Conservation (phyloP, 108 stramenopile genomes). For the Ochromonas danica region DNA sequence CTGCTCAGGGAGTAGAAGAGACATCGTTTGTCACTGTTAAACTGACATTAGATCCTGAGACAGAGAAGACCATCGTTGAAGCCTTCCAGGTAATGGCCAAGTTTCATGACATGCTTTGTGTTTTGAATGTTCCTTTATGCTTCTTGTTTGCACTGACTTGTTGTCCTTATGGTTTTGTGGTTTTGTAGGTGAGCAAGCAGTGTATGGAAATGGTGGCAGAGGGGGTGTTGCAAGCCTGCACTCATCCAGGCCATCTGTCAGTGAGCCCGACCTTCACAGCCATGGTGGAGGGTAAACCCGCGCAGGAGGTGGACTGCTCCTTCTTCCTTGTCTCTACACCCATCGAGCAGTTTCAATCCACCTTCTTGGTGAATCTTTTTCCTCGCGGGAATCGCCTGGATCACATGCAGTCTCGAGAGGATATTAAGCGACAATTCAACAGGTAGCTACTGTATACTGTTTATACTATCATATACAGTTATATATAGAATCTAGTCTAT, state of each 20-base stretch:
- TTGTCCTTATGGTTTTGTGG: too few species aligned
- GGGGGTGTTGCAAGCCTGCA: conserved; percentile 74
- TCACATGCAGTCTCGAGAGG: conserved; percentile 68
- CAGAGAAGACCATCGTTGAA: conserved; percentile 8
- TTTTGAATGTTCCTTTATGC: neutral
- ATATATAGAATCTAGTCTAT: too few species aligned
- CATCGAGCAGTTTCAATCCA: conserved; percentile 81
- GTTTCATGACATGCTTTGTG: neutral
- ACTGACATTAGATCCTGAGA: conserved; percentile 59
- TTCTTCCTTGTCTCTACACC: conserved; percentile 91
- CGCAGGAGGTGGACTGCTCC: conserved; percentile 84
- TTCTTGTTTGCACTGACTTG: neutral
- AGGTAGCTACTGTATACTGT: conserved; percentile 41
- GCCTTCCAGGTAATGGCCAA: conserved; percentile 26
- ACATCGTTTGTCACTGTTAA: conserved; percentile 92
- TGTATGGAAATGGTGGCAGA: conserved; percentile 99
- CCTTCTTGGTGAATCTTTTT: conserved; percentile 74
- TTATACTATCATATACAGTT: neutral
- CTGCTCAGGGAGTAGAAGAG: conserved; percentile 80
- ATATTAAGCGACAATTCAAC: conserved; percentile 75
- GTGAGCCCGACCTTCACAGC: conserved; percentile 94
- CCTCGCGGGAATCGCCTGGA: conserved; percentile 78
- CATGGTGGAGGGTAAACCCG: conserved; percentile 88
- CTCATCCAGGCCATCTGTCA: conserved; percentile 71
- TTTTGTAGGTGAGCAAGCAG: conserved; percentile 87